These are phyloP conservation scores for Phytopythium aichiense DNA, from an alignment of 352 stramenopile species.

Conservation along the genomic window DNA sequence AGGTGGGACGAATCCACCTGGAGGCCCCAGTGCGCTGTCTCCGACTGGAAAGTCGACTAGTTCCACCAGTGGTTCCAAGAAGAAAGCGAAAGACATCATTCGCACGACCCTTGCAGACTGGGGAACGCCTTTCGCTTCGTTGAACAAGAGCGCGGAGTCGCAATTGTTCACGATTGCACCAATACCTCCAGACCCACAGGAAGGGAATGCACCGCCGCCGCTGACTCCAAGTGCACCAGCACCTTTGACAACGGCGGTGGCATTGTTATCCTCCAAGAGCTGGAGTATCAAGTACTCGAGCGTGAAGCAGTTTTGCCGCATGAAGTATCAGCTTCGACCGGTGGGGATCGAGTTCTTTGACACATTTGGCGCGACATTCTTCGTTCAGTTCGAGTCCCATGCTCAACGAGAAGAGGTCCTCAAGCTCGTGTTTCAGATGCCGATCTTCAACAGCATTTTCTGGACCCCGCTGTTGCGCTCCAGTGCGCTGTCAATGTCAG, in stretches of 20 bases:
- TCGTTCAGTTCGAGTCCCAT: conserved; percentile 59
- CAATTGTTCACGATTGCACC: conserved; percentile 49
- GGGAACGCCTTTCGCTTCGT: conserved; percentile 34
- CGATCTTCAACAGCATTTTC: conserved; percentile 77
- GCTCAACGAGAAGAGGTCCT: conserved; percentile 59
- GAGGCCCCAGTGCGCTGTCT: conserved; percentile 9
- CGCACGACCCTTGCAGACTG: conserved; percentile 50
- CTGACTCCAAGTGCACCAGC: background rate
- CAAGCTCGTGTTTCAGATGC: conserved; percentile 75
- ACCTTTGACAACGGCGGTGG: background rate
- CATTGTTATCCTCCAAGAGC: conserved; percentile 15
- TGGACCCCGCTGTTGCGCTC: conserved; percentile 69
- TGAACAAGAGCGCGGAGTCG: conserved; percentile 19
- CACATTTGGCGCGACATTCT: conserved; percentile 60
- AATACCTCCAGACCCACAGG: conserved; percentile 6
- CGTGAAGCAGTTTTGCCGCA: conserved; percentile 73
- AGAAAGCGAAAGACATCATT: conserved; percentile 50
- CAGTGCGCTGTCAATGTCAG: conserved; percentile 50
- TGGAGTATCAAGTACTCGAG: conserved; percentile 64
- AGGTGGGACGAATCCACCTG: conserved; percentile 4
- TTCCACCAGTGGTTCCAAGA: conserved; percentile 18
- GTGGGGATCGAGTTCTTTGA: conserved; percentile 79
- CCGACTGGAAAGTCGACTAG: conserved; percentile 6
- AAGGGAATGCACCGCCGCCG: background rate
- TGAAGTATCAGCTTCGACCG: conserved; percentile 76